phyloP scores from a whole-genome alignment of 768 basidiomycete species.

The Suillus sp. region DNA sequence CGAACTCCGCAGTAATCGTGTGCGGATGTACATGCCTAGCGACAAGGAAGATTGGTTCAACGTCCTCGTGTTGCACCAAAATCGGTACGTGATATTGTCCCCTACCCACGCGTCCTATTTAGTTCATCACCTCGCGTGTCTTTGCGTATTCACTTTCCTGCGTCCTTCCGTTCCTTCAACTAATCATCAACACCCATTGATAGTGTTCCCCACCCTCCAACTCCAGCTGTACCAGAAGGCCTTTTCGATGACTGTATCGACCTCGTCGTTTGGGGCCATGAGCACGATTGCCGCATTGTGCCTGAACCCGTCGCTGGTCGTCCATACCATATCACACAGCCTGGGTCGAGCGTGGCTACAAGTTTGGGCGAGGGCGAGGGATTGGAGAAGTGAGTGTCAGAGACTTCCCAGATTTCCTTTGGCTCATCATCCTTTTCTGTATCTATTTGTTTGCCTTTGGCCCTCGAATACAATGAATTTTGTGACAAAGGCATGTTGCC shows the following conservation, averaged over 20 bases:
- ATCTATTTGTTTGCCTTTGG: neutral
- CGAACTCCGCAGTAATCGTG: conserved; percentile 90
- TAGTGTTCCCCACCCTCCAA: conserved; percentile 93
- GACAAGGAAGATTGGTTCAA: conserved; percentile 96
- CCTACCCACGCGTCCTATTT: neutral
- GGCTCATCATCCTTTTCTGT: neutral
- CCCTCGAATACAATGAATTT: neutral
- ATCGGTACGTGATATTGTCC: conserved; percentile 57
- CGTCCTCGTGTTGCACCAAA: conserved; percentile 91
- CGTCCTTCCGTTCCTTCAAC: neutral
- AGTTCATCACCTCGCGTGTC: neutral
- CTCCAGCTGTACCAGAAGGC: conserved; percentile 92
- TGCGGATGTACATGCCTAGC: conserved; percentile 94
- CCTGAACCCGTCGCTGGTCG: conserved; percentile 93
- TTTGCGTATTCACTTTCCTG: neutral
- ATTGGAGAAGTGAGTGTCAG: conserved; percentile 69
- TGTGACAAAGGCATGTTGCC: conserved; percentile 75
- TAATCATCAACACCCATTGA: conserved; percentile 2
- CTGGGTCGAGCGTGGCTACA: conserved; percentile 94
- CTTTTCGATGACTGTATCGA: conserved; percentile 97
- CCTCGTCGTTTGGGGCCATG: conserved; percentile 97
- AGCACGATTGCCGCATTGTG: conserved; percentile 93
- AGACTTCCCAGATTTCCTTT: neutral
- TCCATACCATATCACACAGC: conserved; percentile 89
- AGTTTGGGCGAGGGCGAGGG: conserved; percentile 93